Conservation (phyloP, 495 filamentous ascomycete genomes). For the Astrothelium subdiscretum region DNA sequence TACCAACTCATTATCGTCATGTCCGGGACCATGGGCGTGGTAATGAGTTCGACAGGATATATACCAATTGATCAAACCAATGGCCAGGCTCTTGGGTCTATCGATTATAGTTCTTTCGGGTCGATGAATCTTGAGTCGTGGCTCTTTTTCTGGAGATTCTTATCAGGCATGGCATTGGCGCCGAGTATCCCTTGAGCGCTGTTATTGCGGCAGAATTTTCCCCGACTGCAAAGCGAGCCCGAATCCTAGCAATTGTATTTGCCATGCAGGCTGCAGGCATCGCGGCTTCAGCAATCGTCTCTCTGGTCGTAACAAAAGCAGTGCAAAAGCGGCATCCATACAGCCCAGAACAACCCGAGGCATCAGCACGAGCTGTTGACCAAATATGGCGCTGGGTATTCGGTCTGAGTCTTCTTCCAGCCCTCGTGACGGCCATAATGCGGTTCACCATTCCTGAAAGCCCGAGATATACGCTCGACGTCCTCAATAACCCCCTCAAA, state of each 20-base stretch:
- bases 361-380: constrained; percentile 39
- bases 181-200: constrained; percentile 45
- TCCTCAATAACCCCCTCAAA: constrained; percentile 16
- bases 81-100: not conserved
- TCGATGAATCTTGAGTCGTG: not conserved
- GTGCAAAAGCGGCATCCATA: not conserved
- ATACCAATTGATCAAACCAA: not conserved
- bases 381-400: constrained; percentile 49
- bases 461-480: constrained; percentile 44
- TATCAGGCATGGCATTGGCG: constrained; percentile 27
- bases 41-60: constrained; percentile 12
- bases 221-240: constrained; percentile 35
- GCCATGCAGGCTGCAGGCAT: constrained; percentile 56
- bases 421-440: constrained; percentile 44
- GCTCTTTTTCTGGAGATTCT: not conserved
- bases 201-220: constrained; percentile 48
- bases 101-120: not conserved
- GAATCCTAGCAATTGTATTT: constrained; percentile 59
- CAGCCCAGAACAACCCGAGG: constrained; percentile 21
- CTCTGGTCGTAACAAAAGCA: constrained; percentile 7
- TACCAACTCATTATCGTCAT: constrained; percentile 48
- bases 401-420: constrained; percentile 49
- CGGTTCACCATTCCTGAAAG: constrained; percentile 53
- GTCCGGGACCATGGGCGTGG: constrained; percentile 43
- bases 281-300: constrained; percentile 36